Evolutionary conservation across 1,284 basidiomycete species (phyloP).

Genomic region (Fomitopsis pinicola): DNA sequence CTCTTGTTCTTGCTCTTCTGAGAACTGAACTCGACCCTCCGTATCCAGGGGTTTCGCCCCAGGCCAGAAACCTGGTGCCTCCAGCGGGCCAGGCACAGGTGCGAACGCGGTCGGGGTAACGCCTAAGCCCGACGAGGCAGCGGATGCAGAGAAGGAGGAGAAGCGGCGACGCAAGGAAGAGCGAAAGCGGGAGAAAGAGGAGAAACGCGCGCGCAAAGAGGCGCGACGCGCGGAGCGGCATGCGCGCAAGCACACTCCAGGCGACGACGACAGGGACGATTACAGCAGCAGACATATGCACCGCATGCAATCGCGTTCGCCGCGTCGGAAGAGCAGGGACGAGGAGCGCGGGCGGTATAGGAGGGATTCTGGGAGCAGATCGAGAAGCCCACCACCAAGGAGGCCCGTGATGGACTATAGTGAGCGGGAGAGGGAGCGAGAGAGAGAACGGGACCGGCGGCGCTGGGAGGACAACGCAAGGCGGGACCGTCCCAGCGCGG

Average conservation of each 20-base stretch:
- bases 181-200: constrained; percentile 49
- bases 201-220: constrained; percentile 40
- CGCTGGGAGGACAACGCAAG: constrained; percentile 45
- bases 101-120: constrained; percentile 28
- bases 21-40: background rate
- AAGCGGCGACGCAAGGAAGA: constrained; percentile 52
- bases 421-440: constrained; percentile 39
- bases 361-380: constrained; percentile 16
- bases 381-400: constrained; percentile 23
- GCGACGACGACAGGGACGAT: constrained; percentile 1
- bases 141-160: constrained; percentile 50
- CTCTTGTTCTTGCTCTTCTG: background rate
- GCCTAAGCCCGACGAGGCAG: constrained; percentile 19
- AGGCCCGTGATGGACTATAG: constrained; percentile 33
- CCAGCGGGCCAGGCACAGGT: constrained; percentile 31
- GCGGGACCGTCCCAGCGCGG: constrained; percentile 27
- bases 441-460: constrained; percentile 47
- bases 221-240: constrained; percentile 43
- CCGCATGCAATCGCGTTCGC: constrained; percentile 43
- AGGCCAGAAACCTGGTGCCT: constrained; percentile 35
- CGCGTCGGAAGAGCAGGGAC: constrained; percentile 18
- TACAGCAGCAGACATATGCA: constrained; percentile 22
- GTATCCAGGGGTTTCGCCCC: constrained; percentile 58
- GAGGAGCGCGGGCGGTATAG: constrained; percentile 6
- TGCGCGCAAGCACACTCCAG: constrained; percentile 12